Evolutionary conservation across 345 rosid genomes (phyloP), one percentile per base, ranked within the genome.

Genomic region (Viola odorata): DNA sequence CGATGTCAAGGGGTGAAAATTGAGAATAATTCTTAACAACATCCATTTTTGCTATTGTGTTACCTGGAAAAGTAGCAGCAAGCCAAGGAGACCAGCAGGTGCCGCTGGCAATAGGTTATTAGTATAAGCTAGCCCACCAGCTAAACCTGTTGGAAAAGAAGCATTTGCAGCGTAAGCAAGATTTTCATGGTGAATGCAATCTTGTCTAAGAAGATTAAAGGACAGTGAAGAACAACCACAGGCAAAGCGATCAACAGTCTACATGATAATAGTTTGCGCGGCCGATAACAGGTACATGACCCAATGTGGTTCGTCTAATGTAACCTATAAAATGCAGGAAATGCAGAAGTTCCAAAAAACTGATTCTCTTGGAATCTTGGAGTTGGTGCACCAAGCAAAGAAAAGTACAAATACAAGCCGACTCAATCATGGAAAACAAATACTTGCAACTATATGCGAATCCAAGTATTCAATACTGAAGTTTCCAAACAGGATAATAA

Each of bases 11-110:
- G 32, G 32, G 32, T 23, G 32, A 23, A 23, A 23, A 23, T 23
- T 23, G 32, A 23, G 32, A 23, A 23, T 23, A 23, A 23, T 23
- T 23, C 32, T 23, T 23, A 23, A 23, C 13, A 47, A 7, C 13
- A 40, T 23, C 7, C 23, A 13, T 59, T 17, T 60, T 32, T 5
- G 32, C 39, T 42, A n/a, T 53, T 57, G 41, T 45, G 16, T 49
- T 72, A 86, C 87, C 89, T 86, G 92, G 71, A 86, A 82, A 62
- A 86, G 59, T 38, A 84, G 71, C n/a, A 84, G 89, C 72, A 84
- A 73, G 52, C 89, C 86, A 64, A 86, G 89, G 7, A 86, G 77
- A 57, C 89, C 89, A 65, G 72, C 69, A 8, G 84, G 86, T 45
- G 87, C 94, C 49, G 94, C 85, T 62, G 89, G 79, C 57, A 84